These are phyloP conservation scores for Cicer cuneatum DNA, from an alignment of 306 rosid genomes.

Conservation along the genomic window DNA sequence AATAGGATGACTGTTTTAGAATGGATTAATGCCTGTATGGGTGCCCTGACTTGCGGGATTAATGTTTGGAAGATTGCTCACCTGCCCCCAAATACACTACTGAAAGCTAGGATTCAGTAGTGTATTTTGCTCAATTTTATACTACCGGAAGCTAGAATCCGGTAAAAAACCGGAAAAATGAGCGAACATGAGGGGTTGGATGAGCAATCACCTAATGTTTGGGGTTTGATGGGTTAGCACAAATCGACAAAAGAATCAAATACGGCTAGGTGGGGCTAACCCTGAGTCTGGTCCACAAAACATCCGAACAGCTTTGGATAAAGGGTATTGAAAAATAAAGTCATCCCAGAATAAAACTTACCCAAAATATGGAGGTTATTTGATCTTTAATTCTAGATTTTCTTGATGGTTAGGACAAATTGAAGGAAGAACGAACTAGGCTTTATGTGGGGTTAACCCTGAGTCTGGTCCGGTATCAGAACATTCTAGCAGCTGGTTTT, in stretches of 20 bases:
- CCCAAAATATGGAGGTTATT: no score
- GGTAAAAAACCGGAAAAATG: no score
- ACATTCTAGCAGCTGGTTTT: conserved; percentile 17
- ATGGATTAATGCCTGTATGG: background rate
- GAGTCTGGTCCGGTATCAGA: background rate
- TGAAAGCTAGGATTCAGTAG: no score
- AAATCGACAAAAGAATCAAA: conserved; percentile 7
- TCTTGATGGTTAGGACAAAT: background rate
- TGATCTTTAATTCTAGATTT: background rate
- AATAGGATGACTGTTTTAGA: background rate
- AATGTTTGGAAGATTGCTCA: background rate
- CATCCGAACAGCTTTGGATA: no score
- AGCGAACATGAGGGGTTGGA: no score
- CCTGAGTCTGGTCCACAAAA: background rate
- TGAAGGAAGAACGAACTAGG: conserved; percentile 11
- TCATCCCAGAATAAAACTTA: no score
- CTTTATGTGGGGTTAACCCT: background rate
- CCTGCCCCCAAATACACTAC: no score
- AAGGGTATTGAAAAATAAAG: no score
- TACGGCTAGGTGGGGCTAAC: background rate
- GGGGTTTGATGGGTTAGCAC: background rate
- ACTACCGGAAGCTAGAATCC: no score
- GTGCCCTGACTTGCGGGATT: conserved; percentile 5
- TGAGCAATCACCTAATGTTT: no score
- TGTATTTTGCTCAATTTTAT: no score